These are phyloP conservation scores for Dendrocalamus sinicus DNA, from an alignment of 176 grass and related monocot genomes.

Conservation along the genomic window DNA sequence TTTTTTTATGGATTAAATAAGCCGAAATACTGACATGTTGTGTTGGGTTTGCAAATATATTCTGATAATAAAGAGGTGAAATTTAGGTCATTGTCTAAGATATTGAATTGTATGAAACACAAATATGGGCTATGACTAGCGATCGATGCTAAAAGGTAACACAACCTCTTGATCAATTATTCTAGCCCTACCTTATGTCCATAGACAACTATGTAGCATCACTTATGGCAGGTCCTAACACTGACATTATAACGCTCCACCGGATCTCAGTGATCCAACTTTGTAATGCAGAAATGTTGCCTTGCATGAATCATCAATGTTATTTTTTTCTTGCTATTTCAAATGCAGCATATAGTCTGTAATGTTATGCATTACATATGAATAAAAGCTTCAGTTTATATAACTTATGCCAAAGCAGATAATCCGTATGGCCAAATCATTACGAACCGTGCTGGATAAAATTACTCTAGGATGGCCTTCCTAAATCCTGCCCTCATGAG, in stretches of 20 bases:
- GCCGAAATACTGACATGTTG: not conserved
- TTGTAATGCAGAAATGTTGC: conserved; percentile 1
- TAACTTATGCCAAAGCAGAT: conserved; percentile 1
- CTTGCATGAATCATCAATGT: not conserved
- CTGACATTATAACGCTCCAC: not conserved
- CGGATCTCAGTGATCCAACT: conserved; percentile 9
- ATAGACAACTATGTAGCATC: not conserved
- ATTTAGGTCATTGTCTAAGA: not conserved
- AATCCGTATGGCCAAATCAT: not conserved
- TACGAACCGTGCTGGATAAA: not conserved
- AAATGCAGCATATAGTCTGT: not conserved
- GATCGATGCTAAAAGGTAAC: not conserved
- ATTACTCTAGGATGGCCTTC: conserved; percentile 9
- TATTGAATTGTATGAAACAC: conserved; percentile 12
- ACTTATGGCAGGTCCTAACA: conserved; percentile 13
- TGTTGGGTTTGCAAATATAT: conserved; percentile 10
- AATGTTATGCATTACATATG: conserved; percentile 2
- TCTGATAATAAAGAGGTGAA: not conserved
- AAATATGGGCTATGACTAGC: not conserved
- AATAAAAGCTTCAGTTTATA: conserved; percentile 22
- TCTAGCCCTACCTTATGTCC: not conserved
- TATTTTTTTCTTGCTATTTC: conserved; percentile 21
- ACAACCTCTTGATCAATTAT: not conserved
- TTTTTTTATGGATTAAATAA: conserved; percentile 10
- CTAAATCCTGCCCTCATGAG: not conserved